Evolutionary conservation across 495 filamentous ascomycete genomes (phyloP).

Genomic region (Annulohypoxylon bovei): DNA sequence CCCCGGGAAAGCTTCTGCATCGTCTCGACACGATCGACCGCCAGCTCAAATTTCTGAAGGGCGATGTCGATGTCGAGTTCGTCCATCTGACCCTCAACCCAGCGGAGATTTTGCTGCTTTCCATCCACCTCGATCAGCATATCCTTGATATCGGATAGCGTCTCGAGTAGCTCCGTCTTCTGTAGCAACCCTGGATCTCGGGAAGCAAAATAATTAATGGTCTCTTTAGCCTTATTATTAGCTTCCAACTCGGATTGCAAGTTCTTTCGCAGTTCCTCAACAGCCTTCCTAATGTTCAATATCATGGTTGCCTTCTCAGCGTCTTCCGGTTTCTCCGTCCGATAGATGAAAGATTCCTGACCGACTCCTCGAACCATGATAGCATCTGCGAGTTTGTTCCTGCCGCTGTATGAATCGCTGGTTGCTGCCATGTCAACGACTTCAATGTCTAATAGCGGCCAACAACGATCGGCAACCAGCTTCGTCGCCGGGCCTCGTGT

Average conservation of each 20-base stretch:
- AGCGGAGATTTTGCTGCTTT: slow-evolving; percentile 92
- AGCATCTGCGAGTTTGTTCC: slow-evolving; percentile 81
- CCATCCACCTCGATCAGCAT: slow-evolving; percentile 95
- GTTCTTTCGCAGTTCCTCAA: slow-evolving; percentile 87
- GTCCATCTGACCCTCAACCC: slow-evolving; percentile 94
- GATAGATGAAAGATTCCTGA: slow-evolving; percentile 90
- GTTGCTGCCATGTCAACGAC: slow-evolving; percentile 84
- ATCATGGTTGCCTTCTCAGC: slow-evolving; percentile 82
- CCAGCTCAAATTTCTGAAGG: slow-evolving; percentile 86
- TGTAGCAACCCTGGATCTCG: slow-evolving; percentile 76
- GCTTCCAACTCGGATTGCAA: slow-evolving; percentile 84
- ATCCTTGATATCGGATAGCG: slow-evolving; percentile 74
- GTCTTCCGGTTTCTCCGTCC: slow-evolving; percentile 77
- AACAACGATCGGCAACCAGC: slow-evolving; percentile 91
- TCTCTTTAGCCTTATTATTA: slow-evolving; percentile 78
- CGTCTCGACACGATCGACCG: slow-evolving; percentile 83
- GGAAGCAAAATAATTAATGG: slow-evolving; percentile 80
- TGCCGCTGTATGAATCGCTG: slow-evolving; percentile 62
- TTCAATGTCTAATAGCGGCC: slow-evolving; percentile 92
- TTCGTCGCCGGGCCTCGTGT: slow-evolving; percentile 73
- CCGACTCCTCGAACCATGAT: slow-evolving; percentile 89
- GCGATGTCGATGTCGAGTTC: slow-evolving; percentile 96
- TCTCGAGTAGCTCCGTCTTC: slow-evolving; percentile 75
- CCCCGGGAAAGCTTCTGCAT: slow-evolving; percentile 79
- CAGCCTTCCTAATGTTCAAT: slow-evolving; percentile 87